These are phyloP conservation scores for Agrostemma githago DNA, from an alignment of 148 eudicot species.

Conservation along the genomic window DNA sequence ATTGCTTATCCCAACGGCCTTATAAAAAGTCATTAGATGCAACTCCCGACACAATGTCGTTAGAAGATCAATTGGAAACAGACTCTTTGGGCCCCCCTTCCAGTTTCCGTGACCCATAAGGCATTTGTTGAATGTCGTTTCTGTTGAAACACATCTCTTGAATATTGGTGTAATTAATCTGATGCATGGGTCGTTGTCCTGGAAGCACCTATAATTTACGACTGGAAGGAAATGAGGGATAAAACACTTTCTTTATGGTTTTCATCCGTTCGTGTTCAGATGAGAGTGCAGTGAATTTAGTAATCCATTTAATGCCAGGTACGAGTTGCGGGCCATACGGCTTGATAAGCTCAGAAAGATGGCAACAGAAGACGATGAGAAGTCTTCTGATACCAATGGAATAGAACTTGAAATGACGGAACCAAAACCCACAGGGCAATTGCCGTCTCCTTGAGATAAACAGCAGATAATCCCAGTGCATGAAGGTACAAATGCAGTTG, in stretches of 20 bases:
- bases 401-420: conserved; percentile 92
- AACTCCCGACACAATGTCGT: background rate
- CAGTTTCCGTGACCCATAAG: background rate
- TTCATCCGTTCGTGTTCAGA: background rate
- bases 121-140: background rate
- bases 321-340: conserved; percentile 66
- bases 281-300: background rate
- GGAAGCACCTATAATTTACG: background rate
- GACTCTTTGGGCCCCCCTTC: background rate
- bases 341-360: conserved; percentile 53
- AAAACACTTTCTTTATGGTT: background rate
- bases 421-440: conserved; percentile 31
- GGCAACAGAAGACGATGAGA: conserved; percentile 39
- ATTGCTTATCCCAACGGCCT: background rate
- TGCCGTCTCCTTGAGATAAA: conserved; percentile 19
- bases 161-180: background rate
- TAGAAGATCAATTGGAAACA: background rate
- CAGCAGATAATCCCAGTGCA: conserved; percentile 1
- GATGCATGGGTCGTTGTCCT: background rate
- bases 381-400: conserved; percentile 31
- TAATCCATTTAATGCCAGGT: conserved; percentile 39
- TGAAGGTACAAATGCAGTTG: conserved; percentile 21
- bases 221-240: background rate
- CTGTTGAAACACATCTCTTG: background rate
- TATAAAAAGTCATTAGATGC: background rate